Percentiles rank a stretch among this genome's conserved stretches.
These are phyloP conservation scores for Smithsoniella earleae DNA, from an alignment of 163 green algal species.

Conservation along the genomic window DNA sequence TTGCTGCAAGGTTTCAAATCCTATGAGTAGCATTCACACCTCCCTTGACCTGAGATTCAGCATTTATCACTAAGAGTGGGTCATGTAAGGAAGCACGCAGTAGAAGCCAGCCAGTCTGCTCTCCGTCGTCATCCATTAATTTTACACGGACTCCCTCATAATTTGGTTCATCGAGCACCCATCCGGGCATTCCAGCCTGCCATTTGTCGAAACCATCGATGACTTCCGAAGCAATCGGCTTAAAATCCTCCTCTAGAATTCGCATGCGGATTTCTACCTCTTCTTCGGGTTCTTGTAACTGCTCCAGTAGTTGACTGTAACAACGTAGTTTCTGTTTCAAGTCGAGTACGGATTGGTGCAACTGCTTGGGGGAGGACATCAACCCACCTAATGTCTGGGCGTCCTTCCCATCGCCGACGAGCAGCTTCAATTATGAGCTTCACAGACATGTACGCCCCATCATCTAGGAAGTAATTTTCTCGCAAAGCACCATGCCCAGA, in stretches of 20 bases:
- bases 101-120: constrained; percentile 76
- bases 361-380: no score
- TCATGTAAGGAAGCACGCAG: constrained; percentile 75
- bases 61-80: constrained; percentile 73
- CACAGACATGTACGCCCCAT: constrained; percentile 81
- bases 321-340: not conserved
- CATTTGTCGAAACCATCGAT: constrained; percentile 53
- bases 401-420: not conserved
- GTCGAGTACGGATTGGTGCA: no score
- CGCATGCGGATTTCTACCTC: constrained; percentile 55
- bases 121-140: constrained; percentile 62
- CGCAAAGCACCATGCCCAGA: constrained; percentile 81
- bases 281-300: constrained; percentile 68
- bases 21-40: constrained; percentile 35
- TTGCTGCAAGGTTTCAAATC: no score
- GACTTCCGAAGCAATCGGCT: constrained; percentile 48
- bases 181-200: constrained; percentile 40
- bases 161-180: constrained; percentile 65
- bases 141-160: constrained; percentile 75
- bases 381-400: not conserved
- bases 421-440: constrained; percentile 63
- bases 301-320: constrained; percentile 52
- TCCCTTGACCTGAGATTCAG: constrained; percentile 58
- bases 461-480: constrained; percentile 90
- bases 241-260: constrained; percentile 54